A percentile compares a stretch with the other conserved stretches of the same genome.
These are phyloP conservation scores for Globisporangium takayamanum DNA, from an alignment of 352 stramenopile species.

Conservation along the genomic window DNA sequence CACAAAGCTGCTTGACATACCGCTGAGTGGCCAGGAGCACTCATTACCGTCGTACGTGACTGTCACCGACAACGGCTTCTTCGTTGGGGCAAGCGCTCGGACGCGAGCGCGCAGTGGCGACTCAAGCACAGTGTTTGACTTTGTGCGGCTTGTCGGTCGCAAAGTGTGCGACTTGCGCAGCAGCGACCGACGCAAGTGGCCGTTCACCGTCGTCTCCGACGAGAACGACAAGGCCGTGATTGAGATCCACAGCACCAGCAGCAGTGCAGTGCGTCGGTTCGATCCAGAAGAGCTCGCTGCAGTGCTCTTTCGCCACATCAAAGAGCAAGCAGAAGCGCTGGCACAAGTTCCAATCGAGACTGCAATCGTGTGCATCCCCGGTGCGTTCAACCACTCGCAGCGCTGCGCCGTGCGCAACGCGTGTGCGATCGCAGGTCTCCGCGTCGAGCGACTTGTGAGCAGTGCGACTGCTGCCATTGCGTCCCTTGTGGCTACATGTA, in stretches of 20 bases:
- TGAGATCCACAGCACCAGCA: constrained; percentile 11
- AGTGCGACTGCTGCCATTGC: constrained; percentile 29
- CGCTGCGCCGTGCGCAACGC: constrained; percentile 32
- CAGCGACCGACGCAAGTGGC: constrained; percentile 22
- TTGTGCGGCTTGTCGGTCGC: constrained; percentile 21
- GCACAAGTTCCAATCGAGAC: constrained; percentile 12
- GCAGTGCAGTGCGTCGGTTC: background rate
- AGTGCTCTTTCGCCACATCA: constrained; percentile 31
- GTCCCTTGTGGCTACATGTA: background rate
- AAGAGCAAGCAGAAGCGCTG: constrained; percentile 24
- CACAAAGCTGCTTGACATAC: background rate
- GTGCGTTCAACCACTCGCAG: constrained; percentile 37
- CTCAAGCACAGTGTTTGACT: constrained; percentile 24
- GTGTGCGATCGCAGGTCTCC: constrained; percentile 28
- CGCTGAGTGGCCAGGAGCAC: background rate
- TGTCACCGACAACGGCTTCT: constrained; percentile 3
- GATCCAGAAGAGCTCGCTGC: constrained; percentile 43
- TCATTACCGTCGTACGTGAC: constrained; percentile 6
- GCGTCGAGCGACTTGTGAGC: constrained; percentile 19
- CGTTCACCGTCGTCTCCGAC: constrained; percentile 24
- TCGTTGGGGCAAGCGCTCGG: constrained; percentile 1
- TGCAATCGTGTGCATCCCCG: constrained; percentile 26
- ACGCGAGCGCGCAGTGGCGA: constrained; percentile 10
- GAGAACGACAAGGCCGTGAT: constrained; percentile 27
- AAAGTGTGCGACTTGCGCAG: constrained; percentile 15